A percentile compares a stretch with the other conserved stretches of the same genome.
Conservation (phyloP, 108 stramenopile species). For the Cyclotella choctawhatcheeana region DNA sequence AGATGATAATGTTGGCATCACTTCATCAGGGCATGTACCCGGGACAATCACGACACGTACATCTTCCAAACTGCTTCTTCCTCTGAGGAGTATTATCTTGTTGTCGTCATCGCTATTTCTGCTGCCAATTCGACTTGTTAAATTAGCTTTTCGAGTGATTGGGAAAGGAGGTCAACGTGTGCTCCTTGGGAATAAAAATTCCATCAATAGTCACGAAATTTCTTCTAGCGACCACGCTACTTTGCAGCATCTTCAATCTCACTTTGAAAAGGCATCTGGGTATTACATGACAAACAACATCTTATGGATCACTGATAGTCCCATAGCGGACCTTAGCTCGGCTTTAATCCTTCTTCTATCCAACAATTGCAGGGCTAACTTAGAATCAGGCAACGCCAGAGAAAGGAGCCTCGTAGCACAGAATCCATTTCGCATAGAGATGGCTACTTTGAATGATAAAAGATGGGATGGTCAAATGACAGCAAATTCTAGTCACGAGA, state of each 20-base stretch:
- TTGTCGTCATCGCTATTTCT: constrained; percentile 71
- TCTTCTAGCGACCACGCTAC: constrained; percentile 17
- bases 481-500: background rate
- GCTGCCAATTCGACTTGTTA: constrained; percentile 75
- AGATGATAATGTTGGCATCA: constrained; percentile 27
- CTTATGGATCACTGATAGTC: constrained; percentile 73
- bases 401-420: background rate
- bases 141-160: constrained; percentile 55
- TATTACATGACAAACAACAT: constrained; percentile 70
- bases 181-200: background rate
- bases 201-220: constrained; percentile 1
- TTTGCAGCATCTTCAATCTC: constrained; percentile 34
- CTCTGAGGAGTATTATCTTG: constrained; percentile 67
- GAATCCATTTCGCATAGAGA: constrained; percentile 67
- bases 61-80: constrained; percentile 58
- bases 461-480: constrained; percentile 59
- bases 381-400: constrained; percentile 11
- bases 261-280: constrained; percentile 30
- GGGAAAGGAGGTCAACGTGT: constrained; percentile 31
- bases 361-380: constrained; percentile 63
- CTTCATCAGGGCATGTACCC: constrained; percentile 34
- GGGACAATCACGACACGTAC: constrained; percentile 22
- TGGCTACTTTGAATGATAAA: constrained; percentile 67
- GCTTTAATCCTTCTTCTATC: constrained; percentile 63
- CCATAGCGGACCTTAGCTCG: constrained; percentile 67